phyloP scores from a whole-genome alignment of 139 green algal species.

The Chloropicon primus region DNA sequence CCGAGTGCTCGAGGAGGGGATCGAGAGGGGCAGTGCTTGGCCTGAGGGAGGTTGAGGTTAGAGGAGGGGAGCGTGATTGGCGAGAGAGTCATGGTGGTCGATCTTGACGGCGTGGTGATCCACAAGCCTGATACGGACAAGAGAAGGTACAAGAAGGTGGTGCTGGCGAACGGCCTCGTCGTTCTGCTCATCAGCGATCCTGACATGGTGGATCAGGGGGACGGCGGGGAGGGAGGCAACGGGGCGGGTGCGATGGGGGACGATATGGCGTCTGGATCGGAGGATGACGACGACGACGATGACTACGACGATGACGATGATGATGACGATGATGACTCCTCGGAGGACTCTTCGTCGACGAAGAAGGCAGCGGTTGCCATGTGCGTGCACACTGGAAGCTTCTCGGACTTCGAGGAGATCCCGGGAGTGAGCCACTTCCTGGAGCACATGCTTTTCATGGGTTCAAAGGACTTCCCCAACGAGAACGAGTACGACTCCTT shows the following conservation, averaged over 20 bases:
- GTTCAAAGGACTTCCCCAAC: constrained; percentile 72
- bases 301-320: constrained; percentile 13
- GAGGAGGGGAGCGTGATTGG: too few species aligned
- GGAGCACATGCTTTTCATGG: constrained; percentile 99
- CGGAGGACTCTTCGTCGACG: constrained; percentile 8
- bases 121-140: not conserved
- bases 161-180: constrained; percentile 57
- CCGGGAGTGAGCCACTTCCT: constrained; percentile 81
- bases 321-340: constrained; percentile 18
- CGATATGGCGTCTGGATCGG: not conserved
- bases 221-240: not conserved
- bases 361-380: constrained; percentile 71
- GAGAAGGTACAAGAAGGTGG: not conserved
- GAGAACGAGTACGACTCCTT: constrained; percentile 96
- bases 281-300: constrained; percentile 7
- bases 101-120: too few species aligned
- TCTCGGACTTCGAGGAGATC: constrained; percentile 59
- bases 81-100: too few species aligned
- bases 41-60: too few species aligned
- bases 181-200: constrained; percentile 78
- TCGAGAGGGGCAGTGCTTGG: too few species aligned
- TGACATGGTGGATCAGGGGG: constrained; percentile 36
- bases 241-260: not conserved
- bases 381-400: constrained; percentile 73
- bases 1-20: too few species aligned